Conservation (phyloP, 805 yeast genomes). For the Ascoidea tarda region DNA sequence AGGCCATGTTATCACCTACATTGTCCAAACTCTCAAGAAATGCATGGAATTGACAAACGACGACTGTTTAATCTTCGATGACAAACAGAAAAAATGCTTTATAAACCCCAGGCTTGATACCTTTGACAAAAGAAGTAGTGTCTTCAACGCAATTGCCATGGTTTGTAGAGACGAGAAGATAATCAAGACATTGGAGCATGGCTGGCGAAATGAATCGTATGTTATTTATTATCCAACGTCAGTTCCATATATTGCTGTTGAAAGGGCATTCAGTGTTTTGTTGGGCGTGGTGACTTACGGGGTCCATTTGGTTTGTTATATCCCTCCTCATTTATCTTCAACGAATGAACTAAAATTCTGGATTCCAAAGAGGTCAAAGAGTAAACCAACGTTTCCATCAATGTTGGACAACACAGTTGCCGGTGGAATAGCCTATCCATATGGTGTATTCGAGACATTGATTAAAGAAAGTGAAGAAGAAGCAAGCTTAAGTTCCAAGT, state of each 20-base stretch:
- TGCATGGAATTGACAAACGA: constrained; percentile 9
- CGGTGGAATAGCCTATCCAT: constrained; percentile 83
- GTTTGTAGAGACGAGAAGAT: constrained; percentile 22
- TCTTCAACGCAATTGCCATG: constrained; percentile 28
- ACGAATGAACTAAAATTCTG: constrained; percentile 42
- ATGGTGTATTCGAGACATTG: constrained; percentile 61
- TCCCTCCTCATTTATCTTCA: constrained; percentile 26
- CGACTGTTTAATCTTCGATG: constrained; percentile 15
- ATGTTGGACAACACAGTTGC: constrained; percentile 91
- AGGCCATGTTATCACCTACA: constrained; percentile 21
- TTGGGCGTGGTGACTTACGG: constrained; percentile 88
- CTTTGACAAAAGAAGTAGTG: constrained; percentile 24
- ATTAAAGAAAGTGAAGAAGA: constrained; percentile 84
- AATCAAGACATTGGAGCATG: constrained; percentile 32
- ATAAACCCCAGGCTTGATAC: constrained; percentile 20
- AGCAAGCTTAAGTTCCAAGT: constrained; percentile 54
- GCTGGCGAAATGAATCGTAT: constrained; percentile 80
- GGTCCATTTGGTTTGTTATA: constrained; percentile 73
- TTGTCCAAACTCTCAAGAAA: constrained; percentile 13
- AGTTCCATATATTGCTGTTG: constrained; percentile 52
- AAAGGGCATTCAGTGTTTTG: constrained; percentile 68
- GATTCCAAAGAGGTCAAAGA: constrained; percentile 71
- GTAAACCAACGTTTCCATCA: constrained; percentile 81
- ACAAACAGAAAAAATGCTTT: constrained; percentile 14
- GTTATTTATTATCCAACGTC: constrained; percentile 45